Base-by-base conservation (phyloP, 805 yeast species). In the Lachancea sp. region DNA sequence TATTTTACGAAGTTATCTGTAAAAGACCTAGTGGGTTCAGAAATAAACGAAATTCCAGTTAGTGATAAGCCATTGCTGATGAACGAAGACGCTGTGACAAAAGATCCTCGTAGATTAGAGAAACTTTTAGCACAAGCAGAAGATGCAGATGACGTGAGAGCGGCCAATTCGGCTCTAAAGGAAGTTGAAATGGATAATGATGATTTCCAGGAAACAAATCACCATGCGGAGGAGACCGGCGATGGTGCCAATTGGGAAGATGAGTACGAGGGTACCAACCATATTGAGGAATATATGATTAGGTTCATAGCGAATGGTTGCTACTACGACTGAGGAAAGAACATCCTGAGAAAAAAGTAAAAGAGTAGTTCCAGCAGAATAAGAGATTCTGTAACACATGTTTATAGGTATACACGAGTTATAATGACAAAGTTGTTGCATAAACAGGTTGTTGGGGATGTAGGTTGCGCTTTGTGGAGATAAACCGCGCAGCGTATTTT, bases 231-330 rank as follows among this genome's bases (percentile, higher is more conserved):
- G 11, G 49, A 34, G n/a, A 7, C 41, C 35, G n/a, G 37, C 21
- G 9, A 36, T 15, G 40, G 20, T 5, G 48, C 31, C 19, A 49
- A 33, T 3, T 30, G 19, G n/a, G 58, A 47, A 9, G 60, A 68
- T 36, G 80, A 63, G 36, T 67, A 67, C 44, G 72, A 79, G 24
- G 72, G 70, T 4, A 72, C 80, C 37, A 84, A 83, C 3, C 96
- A 88, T 60, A 77, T 90, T 39, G 99, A 92, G 58, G 97, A 92
- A 69, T 94, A 89, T 66, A 92, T 92, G 99, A 77, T 92, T 47
- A 70, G 89, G 45, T 85, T 75, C 57, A 85, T 92, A 44, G 95
- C 95, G 45, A 80, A 79, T 39, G 97, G 96, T 0, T 75, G 69
- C 56, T 84, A 79, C 56, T 74, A 65, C 51, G 56, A 36, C 8